phyloP scores from a whole-genome alignment of 2,329 filamentous ascomycete genomes.

The Penicillium glabrum region DNA sequence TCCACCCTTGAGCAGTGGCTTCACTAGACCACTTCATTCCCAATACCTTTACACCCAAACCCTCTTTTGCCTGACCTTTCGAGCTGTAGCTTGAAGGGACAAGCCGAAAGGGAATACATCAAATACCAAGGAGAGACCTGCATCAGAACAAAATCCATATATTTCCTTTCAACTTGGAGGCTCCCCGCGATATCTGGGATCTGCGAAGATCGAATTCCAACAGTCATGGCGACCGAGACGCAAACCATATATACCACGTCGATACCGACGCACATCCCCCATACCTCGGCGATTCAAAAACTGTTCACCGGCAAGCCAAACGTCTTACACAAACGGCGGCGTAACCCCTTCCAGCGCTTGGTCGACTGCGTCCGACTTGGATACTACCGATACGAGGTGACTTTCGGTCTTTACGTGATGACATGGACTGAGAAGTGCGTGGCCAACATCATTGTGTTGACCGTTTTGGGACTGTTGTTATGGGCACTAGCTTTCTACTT shows the following conservation, averaged over 20 bases:
- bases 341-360: slow-evolving; percentile 29
- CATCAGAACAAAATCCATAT: neutral
- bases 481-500: slow-evolving; percentile 41
- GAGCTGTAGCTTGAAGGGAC: neutral
- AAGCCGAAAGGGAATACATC: neutral
- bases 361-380: slow-evolving; percentile 38
- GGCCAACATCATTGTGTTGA: slow-evolving; percentile 41
- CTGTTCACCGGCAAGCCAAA: slow-evolving; percentile 36
- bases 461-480: slow-evolving; percentile 34
- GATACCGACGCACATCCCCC: slow-evolving; percentile 29
- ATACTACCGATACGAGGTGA: slow-evolving; percentile 51
- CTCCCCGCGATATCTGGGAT: neutral
- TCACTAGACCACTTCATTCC: no score
- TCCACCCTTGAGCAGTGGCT: no score
- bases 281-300: slow-evolving; percentile 32
- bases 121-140: neutral
- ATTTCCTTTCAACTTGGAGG: neutral
- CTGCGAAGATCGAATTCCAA: neutral
- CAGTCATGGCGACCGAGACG: slow-evolving; percentile 32
- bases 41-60: no score
- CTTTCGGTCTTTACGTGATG: slow-evolving; percentile 46
- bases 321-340: slow-evolving; percentile 17
- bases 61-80: neutral
- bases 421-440: slow-evolving; percentile 44
- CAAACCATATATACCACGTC: slow-evolving; percentile 36